These are phyloP conservation scores for Balamuthia mandrillaris DNA, from an alignment of 208 protist genomes.

Conservation along the genomic window DNA sequence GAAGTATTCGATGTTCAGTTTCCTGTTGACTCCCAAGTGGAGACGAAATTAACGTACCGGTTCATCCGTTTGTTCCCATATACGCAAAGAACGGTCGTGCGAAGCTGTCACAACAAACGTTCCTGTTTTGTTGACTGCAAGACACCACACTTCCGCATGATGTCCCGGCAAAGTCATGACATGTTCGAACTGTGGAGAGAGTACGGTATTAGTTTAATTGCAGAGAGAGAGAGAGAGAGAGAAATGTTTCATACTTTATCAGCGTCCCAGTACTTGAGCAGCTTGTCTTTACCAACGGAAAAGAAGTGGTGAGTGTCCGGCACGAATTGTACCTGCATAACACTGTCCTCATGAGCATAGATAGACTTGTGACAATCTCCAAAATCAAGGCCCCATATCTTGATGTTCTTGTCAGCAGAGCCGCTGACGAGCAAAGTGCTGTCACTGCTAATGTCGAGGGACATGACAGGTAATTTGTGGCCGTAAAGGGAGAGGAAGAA, in stretches of 20 bases:
- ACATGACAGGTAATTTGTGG: conserved; percentile 94
- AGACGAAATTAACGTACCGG: conserved; percentile 24
- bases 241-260: conserved; percentile 76
- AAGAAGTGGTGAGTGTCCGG: conserved; percentile 97
- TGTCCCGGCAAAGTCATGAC: conserved; percentile 70
- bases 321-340: conserved; percentile 90
- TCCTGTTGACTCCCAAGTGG: too few relatives aligned
- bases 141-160: conserved; percentile 69
- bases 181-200: conserved; percentile 60
- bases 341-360: conserved; percentile 94
- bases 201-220: background rate
- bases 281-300: conserved; percentile 85
- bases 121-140: conserved; percentile 54
- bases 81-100: conserved; percentile 75
- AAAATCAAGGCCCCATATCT: conserved; percentile 91
- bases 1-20: too few relatives aligned
- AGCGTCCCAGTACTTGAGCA: conserved; percentile 96
- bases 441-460: conserved; percentile 88
- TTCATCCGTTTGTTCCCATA: conserved; percentile 75
- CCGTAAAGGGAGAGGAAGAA: conserved; percentile 97
- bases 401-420: conserved; percentile 97
- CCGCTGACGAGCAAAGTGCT: conserved; percentile 83
- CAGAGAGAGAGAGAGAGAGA: background rate
- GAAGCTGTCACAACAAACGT: conserved; percentile 56
- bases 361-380: conserved; percentile 94